Percentiles rank a stretch among this genome's conserved stretches.
Evolutionary conservation across 768 basidiomycete species (phyloP).

Genomic region (Suillus lakei): DNA sequence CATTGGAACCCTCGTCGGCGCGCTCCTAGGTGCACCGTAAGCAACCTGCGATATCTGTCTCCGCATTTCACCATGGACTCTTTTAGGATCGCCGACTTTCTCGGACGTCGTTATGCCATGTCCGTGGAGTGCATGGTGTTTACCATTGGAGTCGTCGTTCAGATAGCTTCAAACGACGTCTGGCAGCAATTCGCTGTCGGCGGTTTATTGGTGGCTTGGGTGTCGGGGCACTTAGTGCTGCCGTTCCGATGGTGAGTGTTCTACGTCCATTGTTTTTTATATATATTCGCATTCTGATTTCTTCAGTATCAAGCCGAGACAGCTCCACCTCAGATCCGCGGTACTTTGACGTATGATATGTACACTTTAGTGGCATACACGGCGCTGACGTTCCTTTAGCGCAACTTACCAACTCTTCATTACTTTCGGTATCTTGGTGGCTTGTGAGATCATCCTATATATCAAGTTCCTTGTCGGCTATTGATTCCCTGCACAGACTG

Average conservation of each 20-base stretch:
- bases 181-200: constrained; percentile 77
- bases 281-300: constrained; percentile 12
- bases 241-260: constrained; percentile 59
- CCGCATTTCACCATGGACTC: constrained; percentile 4
- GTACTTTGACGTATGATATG: constrained; percentile 52
- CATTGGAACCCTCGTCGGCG: constrained; percentile 71
- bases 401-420: constrained; percentile 69
- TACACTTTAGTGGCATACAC: constrained; percentile 6
- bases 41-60: constrained; percentile 27
- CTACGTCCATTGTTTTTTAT: constrained; percentile 6
- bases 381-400: constrained; percentile 11
- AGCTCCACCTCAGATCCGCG: constrained; percentile 72
- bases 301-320: constrained; percentile 70
- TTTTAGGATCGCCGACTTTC: constrained; percentile 59
- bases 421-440: constrained; percentile 71
- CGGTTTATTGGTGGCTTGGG: constrained; percentile 67
- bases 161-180: constrained; percentile 49
- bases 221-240: constrained; percentile 69
- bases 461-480: constrained; percentile 10
- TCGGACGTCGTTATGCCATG: constrained; percentile 74
- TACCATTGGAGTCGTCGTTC: constrained; percentile 63
- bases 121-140: constrained; percentile 60
- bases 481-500: constrained; percentile 45
- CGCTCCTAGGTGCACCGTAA: constrained; percentile 63
- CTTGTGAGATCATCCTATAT: constrained; percentile 49